Base-by-base conservation (phyloP, 1,284 basidiomycete species). In the Neolentinus lepideus region DNA sequence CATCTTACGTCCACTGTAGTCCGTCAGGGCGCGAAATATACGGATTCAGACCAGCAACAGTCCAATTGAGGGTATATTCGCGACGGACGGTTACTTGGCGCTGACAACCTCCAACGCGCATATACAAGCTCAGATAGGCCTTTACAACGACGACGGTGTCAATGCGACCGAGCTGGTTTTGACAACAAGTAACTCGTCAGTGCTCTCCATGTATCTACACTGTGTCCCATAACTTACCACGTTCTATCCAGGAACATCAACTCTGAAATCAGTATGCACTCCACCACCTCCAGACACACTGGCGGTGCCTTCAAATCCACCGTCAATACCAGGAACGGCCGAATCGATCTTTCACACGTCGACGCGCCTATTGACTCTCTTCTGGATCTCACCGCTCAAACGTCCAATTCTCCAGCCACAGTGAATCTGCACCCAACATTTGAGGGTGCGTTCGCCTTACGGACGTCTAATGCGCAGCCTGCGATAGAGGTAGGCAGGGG, bases 351-450 rank as follows among this genome's bases (percentile, higher is more conserved):
- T 14, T 59, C 54, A n/a, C 71, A 79, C 52, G 60, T 67, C 1
- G 64, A 68, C 1, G 63, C 69, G 0, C 71, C 77, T 0, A 16
- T 65, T 1, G 59, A 64, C 14, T 64, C 70, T 0, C 59, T 53
- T 6, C 68, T 79, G 21, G 56, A 50, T 1, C 63, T 76, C 11
- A 57, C 63, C 1, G 74, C 61, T 14, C 60, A 58, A 16, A 75
- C 75, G 1, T 64, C 71, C 2, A 80, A 81, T 48, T 57, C 64
- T 0, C 60, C 61, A 0, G 72, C 69, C 10, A 54, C 43, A 2
- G 69, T 79, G 12, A 61, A 56, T 22, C 62, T 81, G 51, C 69
- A 74, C 25, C 64, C 71, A 1, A 62, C 73, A 1, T 81, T 67
- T 52, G 74, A 80, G 57, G 78, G 79, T 2, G 61, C 58, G 2